These are phyloP conservation scores for Candida suzukii DNA, from an alignment of 805 yeast genomes.

Conservation along the genomic window DNA sequence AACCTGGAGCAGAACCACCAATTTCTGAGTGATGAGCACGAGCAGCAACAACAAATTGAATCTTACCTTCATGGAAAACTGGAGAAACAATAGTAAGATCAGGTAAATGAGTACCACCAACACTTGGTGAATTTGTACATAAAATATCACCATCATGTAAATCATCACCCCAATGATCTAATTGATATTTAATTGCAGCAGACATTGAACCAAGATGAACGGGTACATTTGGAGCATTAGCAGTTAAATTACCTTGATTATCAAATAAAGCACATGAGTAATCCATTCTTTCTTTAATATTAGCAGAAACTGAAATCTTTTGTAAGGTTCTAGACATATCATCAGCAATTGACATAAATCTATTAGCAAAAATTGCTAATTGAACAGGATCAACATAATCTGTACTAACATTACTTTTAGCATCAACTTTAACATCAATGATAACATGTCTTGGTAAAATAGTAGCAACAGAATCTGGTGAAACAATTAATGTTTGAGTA, in stretches of 20 bases:
- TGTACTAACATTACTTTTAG: constrained; percentile 17
- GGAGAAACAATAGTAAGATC: constrained; percentile 93
- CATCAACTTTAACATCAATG: constrained; percentile 8
- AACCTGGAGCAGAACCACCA: constrained; percentile 87
- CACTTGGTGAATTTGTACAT: constrained; percentile 73
- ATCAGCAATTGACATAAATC: constrained; percentile 88
- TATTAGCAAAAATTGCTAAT: constrained; percentile 70
- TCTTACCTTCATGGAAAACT: constrained; percentile 51
- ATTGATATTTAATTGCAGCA: constrained; percentile 64
- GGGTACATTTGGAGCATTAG: constrained; percentile 86
- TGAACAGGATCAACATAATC: constrained; percentile 54
- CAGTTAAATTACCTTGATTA: constrained; percentile 68
- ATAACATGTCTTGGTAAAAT: constrained; percentile 19
- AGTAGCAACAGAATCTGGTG: constrained; percentile 17
- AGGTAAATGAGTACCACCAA: constrained; percentile 81
- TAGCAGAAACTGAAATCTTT: constrained; percentile 74
- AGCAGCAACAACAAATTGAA: constrained; percentile 85
- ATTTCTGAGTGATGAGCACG: constrained; percentile 96
- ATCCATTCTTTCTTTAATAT: constrained; percentile 77
- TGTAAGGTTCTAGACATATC: constrained; percentile 80
- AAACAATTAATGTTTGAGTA: constrained; percentile 21
- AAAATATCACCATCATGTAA: constrained; percentile 68
- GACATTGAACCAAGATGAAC: constrained; percentile 87
- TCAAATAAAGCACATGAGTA: constrained; percentile 82
- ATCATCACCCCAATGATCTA: constrained; percentile 54